These are phyloP conservation scores for Hypoxylon sp. DNA, from an alignment of 2,329 filamentous ascomycete genomes.

Conservation along the genomic window DNA sequence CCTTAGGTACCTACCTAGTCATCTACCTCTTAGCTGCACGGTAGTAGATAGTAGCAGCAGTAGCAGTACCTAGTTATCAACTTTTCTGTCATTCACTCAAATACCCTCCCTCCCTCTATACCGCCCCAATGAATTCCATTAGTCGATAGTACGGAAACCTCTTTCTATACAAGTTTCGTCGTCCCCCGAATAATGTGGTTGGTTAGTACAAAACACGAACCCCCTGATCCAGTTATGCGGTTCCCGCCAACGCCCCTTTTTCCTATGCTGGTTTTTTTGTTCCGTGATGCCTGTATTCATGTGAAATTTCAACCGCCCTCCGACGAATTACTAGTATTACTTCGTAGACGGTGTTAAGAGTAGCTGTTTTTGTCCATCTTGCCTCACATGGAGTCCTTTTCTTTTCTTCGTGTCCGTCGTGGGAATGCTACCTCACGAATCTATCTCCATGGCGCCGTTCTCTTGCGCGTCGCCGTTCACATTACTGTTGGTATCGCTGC, in stretches of 20 bases:
- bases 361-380: too few relatives aligned
- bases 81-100: constrained; percentile 12
- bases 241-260: constrained; percentile 21
- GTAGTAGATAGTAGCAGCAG: neutral
- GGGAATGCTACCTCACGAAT: constrained; percentile 49
- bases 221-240: constrained; percentile 24
- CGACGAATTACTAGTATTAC: neutral
- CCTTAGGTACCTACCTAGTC: neutral
- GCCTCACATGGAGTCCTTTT: neutral
- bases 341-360: neutral
- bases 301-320: neutral
- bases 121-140: neutral
- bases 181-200: constrained; percentile 2
- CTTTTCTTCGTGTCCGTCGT: neutral
- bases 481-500: constrained; percentile 35
- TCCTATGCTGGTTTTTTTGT: constrained; percentile 16
- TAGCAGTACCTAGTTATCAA: neutral
- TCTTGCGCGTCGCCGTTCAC: constrained; percentile 39
- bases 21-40: neutral
- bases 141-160: neutral
- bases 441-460: constrained; percentile 60
- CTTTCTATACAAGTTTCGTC: constrained; percentile 4
- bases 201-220: neutral
- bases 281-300: constrained; percentile 7
- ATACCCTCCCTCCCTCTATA: constrained; percentile 18